A percentile compares a stretch with the other conserved stretches of the same genome.
Evolutionary conservation across 1,284 basidiomycete species (phyloP).

Genomic region (Psilocybe mexicana): DNA sequence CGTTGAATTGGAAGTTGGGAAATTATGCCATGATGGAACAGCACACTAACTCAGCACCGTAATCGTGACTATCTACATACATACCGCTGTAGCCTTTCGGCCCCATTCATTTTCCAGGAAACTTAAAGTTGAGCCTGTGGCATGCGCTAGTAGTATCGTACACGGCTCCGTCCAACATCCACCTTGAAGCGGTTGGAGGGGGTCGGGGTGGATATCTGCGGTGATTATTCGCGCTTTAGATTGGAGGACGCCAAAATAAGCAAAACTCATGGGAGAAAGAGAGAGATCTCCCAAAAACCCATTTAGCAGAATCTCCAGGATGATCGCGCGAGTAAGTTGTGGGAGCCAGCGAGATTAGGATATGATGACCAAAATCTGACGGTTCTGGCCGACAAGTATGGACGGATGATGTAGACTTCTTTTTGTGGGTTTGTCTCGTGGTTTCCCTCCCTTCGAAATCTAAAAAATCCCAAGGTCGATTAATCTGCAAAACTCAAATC

Average conservation of each 20-base stretch:
- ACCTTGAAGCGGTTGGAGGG: too few relatives aligned
- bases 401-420: constrained; percentile 6
- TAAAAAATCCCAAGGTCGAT: background rate
- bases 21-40: too few relatives aligned
- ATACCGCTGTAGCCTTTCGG: too few relatives aligned
- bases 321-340: background rate
- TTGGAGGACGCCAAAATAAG: background rate
- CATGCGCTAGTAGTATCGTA: background rate
- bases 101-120: background rate
- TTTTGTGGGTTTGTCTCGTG: constrained; percentile 9
- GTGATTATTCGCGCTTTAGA: too few relatives aligned
- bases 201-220: too few relatives aligned
- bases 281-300: constrained; percentile 1
- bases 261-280: too few relatives aligned
- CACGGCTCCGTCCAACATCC: background rate
- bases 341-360: background rate
- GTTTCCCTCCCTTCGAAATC: background rate
- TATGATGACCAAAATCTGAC: constrained; percentile 7
- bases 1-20: too few relatives aligned
- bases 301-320: background rate
- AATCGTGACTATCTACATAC: too few relatives aligned
- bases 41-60: too few relatives aligned
- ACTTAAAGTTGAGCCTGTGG: background rate
- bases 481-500: constrained; percentile 15
- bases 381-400: background rate